Percentiles rank a stretch among this genome's conserved stretches.
Evolutionary conservation across 179 eudicot genomes (phyloP).

Genomic region (Corrigiola litoralis): DNA sequence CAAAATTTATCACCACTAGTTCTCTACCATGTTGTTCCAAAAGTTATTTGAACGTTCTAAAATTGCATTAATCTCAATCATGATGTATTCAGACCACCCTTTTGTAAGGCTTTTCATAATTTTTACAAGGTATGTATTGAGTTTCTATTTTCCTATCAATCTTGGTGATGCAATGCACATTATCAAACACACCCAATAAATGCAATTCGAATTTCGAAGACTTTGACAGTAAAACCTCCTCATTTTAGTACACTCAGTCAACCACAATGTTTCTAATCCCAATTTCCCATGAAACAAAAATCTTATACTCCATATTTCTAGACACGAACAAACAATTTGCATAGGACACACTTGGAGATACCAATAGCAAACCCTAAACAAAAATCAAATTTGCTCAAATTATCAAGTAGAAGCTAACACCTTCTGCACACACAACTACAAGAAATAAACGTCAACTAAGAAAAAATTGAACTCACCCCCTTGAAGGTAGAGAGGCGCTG

Average conservation of each 20-base stretch:
- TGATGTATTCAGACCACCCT: no score
- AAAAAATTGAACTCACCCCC: constrained; percentile 37
- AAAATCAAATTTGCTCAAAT: background rate
- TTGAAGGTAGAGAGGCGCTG: constrained; percentile 41
- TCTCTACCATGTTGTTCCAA: background rate
- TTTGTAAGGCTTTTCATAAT: background rate
- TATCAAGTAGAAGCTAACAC: background rate
- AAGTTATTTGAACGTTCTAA: background rate
- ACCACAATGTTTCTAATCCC: background rate
- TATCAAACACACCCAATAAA: background rate
- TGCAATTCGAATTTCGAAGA: background rate
- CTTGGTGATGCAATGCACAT: background rate
- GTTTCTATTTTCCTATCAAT: background rate
- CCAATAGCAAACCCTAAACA: background rate
- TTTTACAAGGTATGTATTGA: background rate
- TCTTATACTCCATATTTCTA: background rate
- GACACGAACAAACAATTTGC: background rate
- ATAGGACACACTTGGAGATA: background rate
- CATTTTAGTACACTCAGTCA: no score
- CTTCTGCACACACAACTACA: background rate
- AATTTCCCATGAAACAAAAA: background rate
- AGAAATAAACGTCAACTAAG: background rate
- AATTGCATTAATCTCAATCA: background rate
- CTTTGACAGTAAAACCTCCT: background rate
- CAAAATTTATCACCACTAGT: background rate